Conservation (phyloP, 2,329 filamentous ascomycete genomes). For the Calonectria pseudoturangicola region DNA sequence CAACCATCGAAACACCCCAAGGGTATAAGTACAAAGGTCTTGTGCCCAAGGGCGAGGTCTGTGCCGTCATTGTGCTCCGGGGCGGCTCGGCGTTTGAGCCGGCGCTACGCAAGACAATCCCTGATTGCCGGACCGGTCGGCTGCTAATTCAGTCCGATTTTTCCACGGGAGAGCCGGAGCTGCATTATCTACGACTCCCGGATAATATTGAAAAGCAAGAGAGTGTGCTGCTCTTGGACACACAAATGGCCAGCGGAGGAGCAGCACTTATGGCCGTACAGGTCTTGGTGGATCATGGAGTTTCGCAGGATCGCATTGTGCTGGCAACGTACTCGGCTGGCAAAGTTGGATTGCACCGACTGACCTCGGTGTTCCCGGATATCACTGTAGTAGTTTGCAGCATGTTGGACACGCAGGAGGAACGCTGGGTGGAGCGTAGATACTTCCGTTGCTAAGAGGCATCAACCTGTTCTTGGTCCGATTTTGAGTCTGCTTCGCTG, state of each 20-base stretch:
- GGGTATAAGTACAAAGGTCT: slow-evolving; percentile 83
- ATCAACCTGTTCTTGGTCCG: background rate
- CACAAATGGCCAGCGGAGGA: slow-evolving; percentile 95
- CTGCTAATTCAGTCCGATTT: slow-evolving; percentile 93
- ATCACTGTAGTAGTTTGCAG: slow-evolving; percentile 91
- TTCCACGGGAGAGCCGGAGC: slow-evolving; percentile 90
- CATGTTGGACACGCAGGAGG: slow-evolving; percentile 87
- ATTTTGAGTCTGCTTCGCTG: background rate
- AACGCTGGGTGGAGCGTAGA: slow-evolving; percentile 90
- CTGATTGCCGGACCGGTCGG: slow-evolving; percentile 92
- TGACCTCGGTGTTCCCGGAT: slow-evolving; percentile 91
- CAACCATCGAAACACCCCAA: slow-evolving; percentile 81
- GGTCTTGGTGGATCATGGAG: slow-evolving; percentile 95
- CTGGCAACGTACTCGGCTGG: slow-evolving; percentile 96
- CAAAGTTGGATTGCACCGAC: slow-evolving; percentile 85
- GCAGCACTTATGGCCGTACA: slow-evolving; percentile 93
- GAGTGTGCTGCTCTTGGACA: slow-evolving; percentile 90
- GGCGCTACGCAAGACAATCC: slow-evolving; percentile 91
- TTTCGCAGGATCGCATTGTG: slow-evolving; percentile 88
- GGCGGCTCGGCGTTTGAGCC: slow-evolving; percentile 93
- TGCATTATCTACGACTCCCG: slow-evolving; percentile 91
- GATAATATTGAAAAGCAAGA: slow-evolving; percentile 83
- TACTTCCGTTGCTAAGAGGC: slow-evolving; percentile 87
- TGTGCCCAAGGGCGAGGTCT: slow-evolving; percentile 81
- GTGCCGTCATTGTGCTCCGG: slow-evolving; percentile 90